Percentiles rank a stretch among this genome's conserved stretches.
Evolutionary conservation across 192 early-diverging fungal species (phyloP).

Genomic region (Mortierella antarctica): DNA sequence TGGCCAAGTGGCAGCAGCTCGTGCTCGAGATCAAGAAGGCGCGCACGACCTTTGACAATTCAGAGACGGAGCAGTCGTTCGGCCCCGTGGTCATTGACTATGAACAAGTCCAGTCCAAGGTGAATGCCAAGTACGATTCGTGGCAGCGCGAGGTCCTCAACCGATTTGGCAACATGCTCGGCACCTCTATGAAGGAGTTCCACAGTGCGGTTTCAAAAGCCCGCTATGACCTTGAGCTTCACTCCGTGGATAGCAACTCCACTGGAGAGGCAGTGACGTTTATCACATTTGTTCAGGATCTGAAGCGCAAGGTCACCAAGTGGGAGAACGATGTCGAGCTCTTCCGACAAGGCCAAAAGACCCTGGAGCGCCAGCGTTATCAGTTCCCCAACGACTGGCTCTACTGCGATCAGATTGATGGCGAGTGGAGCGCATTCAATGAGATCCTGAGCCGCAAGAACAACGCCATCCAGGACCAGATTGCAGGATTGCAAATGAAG

Average conservation of each 20-base stretch:
- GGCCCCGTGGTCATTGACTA: conserved; percentile 92
- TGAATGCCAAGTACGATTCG: conserved; percentile 96
- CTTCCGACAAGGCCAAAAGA: conserved; percentile 92
- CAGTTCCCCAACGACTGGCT: conserved; percentile 97
- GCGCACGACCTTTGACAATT: conserved; percentile 96
- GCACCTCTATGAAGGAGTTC: conserved; percentile 84
- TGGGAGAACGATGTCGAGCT: conserved; percentile 89
- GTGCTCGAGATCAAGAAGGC: conserved; percentile 95
- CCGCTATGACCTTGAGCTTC: conserved; percentile 88
- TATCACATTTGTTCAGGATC: conserved; percentile 95
- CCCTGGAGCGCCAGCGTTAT: conserved; percentile 92
- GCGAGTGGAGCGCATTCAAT: conserved; percentile 97
- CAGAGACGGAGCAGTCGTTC: conserved; percentile 89
- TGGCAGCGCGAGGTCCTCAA: conserved; percentile 98
- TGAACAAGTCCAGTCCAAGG: conserved; percentile 98
- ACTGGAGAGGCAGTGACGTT: conserved; percentile 94
- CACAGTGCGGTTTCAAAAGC: conserved; percentile 79
- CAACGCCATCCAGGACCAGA: conserved; percentile 93
- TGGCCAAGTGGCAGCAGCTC: conserved; percentile 93
- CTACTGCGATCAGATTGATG: conserved; percentile 93
- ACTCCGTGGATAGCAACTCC: conserved; percentile 82
- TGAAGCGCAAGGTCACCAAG: conserved; percentile 81
- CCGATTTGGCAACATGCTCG: conserved; percentile 87
- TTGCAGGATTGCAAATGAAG: conserved; percentile 93
- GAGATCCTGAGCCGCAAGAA: conserved; percentile 94